Base-by-base conservation (phyloP, 257 asterid genomes). In the Scutellaria barbata region DNA sequence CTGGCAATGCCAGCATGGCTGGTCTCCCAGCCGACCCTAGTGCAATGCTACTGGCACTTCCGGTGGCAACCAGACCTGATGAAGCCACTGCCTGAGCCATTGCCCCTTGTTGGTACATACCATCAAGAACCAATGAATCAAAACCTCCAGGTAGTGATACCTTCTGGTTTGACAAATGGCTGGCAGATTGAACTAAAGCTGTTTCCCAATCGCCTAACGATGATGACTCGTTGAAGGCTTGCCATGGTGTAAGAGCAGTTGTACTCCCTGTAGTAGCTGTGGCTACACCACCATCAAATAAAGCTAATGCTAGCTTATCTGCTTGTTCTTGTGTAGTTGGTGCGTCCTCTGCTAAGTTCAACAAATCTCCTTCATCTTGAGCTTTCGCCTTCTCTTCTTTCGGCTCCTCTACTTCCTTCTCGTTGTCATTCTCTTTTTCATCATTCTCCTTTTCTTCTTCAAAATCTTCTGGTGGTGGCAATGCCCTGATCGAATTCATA, bases 1-100 rank as follows among this genome's bases (percentile, higher is more conserved):
- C 96, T 3, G 98, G 95, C 72, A 92, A 55, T 8, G 97, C 95
- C 68, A 95, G 81, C 91, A 86, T 60, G 14, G 96, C 84, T 0
- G 98, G 99, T 72, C 90, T 69, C 22, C 97, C 97, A 0, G 98
- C 92, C 0, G 97, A 91, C 9, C 96, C 99, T 0, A 89, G 64
- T 0, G 96, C 99, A 0, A 88, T 88, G 0, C 97, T 95, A 66
- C 97, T 92, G 1, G 94, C 90, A 67, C 95, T 95, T 48, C 95
- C 97, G 0, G 92, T 91, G 30, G 96, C 81, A 61, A 81, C 33
- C 2, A 85, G 48, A 10, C 98, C 96, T 0, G 96, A 86, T 42
- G 87, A 50, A 59, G 86, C 91, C 30, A 76, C 84, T 0, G 92
- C 95, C 40, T 87, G 90, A 8, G 84, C 50, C 2, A 76, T 68